Percentiles rank a stretch among this genome's conserved stretches.
phyloP scores from a whole-genome alignment of 176 grass and related monocot genomes.

The Urochloa ruziziensis region DNA sequence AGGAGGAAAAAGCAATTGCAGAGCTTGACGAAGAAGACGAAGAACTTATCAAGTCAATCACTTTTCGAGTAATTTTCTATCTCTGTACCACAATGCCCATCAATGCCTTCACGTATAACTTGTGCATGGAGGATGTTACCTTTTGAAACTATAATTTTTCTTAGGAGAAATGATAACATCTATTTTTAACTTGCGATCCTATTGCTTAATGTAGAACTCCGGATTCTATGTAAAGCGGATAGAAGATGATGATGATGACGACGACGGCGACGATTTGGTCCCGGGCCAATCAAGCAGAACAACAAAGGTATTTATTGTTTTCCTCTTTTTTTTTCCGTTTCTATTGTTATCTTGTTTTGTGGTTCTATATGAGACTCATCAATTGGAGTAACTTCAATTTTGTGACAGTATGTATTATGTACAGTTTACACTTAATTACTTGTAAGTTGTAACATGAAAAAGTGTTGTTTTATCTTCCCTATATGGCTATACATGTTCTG shows the following conservation, averaged over 20 bases:
- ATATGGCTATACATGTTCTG: background rate
- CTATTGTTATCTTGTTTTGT: slow-evolving; percentile 15
- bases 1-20: slow-evolving; percentile 63
- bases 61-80: slow-evolving; percentile 64
- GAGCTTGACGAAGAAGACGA: slow-evolving; percentile 91
- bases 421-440: background rate
- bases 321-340: background rate
- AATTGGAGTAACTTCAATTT: background rate
- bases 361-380: background rate
- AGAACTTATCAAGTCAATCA: slow-evolving; percentile 78
- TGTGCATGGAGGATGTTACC: background rate
- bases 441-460: background rate
- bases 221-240: slow-evolving; percentile 86
- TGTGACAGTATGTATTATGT: background rate
- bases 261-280: slow-evolving; percentile 49
- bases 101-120: slow-evolving; percentile 15
- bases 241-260: slow-evolving; percentile 53
- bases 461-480: background rate
- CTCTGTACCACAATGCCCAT: slow-evolving; percentile 12
- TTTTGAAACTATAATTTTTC: background rate
- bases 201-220: slow-evolving; percentile 53
- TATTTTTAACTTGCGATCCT: slow-evolving; percentile 12
- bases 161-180: background rate
- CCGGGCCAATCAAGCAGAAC: slow-evolving; percentile 25
- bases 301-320: slow-evolving; percentile 34